phyloP scores from a whole-genome alignment of 139 green algal species.

The Chara braunii region DNA sequence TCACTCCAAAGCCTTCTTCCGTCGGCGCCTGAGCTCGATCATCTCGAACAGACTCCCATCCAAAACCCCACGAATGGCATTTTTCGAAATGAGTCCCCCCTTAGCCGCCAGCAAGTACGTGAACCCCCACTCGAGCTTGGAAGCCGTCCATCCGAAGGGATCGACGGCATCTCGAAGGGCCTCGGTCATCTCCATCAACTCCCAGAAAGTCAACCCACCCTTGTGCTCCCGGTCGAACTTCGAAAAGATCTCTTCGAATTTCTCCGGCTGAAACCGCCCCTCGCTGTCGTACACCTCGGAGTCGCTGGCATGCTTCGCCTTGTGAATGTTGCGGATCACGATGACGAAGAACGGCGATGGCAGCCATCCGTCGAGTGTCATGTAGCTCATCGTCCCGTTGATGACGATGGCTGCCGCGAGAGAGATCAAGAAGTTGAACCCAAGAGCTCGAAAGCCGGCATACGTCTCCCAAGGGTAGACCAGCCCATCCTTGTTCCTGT shows the following conservation, averaged over 20 bases:
- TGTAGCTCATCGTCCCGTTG: constrained; percentile 30
- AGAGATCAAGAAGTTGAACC: constrained; percentile 37
- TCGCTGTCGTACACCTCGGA: constrained; percentile 39
- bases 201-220: constrained; percentile 20
- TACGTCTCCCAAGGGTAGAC: constrained; percentile 40
- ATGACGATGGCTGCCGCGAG: constrained; percentile 26
- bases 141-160: constrained; percentile 36
- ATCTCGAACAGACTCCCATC: constrained; percentile 34
- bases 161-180: constrained; percentile 23
- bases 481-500: constrained; percentile 27
- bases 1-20: neutral
- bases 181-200: constrained; percentile 34
- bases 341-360: constrained; percentile 33
- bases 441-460: constrained; percentile 31
- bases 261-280: constrained; percentile 36
- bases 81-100: constrained; percentile 27
- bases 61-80: constrained; percentile 31
- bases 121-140: constrained; percentile 35
- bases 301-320: constrained; percentile 40
- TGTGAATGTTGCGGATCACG: constrained; percentile 37
- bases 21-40: neutral
- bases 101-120: constrained; percentile 24
- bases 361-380: constrained; percentile 36
- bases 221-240: constrained; percentile 39
- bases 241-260: constrained; percentile 42